Percentiles rank a stretch among this genome's conserved stretches.
Evolutionary conservation across 2,329 filamentous ascomycete genomes (phyloP).

Genomic region (Colletotrichum ledebouriae): DNA sequence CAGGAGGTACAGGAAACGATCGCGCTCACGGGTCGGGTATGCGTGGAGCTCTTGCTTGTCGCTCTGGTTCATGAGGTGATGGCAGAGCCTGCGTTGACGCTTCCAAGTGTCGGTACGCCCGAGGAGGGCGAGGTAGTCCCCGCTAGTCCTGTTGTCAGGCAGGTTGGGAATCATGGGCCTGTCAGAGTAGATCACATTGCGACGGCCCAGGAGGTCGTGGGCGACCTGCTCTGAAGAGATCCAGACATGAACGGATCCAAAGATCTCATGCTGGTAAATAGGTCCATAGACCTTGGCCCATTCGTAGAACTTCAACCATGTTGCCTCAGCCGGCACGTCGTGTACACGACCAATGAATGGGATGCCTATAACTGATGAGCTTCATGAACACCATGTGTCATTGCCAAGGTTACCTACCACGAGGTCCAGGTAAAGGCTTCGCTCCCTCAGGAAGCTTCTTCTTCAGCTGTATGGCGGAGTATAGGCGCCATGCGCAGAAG

Average conservation of each 20-base stretch:
- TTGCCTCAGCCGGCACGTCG: conserved; percentile 56
- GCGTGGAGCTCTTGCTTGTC: conserved; percentile 54
- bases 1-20: conserved; percentile 60
- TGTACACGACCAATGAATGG: conserved; percentile 61
- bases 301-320: conserved; percentile 63
- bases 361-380: conserved; percentile 49
- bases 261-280: conserved; percentile 62
- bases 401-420: conserved; percentile 41
- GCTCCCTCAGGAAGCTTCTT: conserved; percentile 47
- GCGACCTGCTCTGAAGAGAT: conserved; percentile 62
- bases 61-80: conserved; percentile 57
- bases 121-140: conserved; percentile 61
- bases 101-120: conserved; percentile 63
- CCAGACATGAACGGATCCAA: conserved; percentile 62
- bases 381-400: conserved; percentile 8
- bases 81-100: conserved; percentile 61
- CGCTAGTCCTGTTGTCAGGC: conserved; percentile 61
- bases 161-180: conserved; percentile 61
- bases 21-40: conserved; percentile 60
- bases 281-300: conserved; percentile 62
- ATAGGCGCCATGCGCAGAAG: conserved; percentile 41
- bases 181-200: conserved; percentile 61
- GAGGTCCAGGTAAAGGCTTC: conserved; percentile 49
- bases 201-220: conserved; percentile 58
- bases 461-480: conserved; percentile 34